Percentiles rank a stretch among this genome's conserved stretches.
These are phyloP conservation scores for Achaetomium macrosporum DNA, from an alignment of 2,329 filamentous ascomycete species.

Conservation along the genomic window DNA sequence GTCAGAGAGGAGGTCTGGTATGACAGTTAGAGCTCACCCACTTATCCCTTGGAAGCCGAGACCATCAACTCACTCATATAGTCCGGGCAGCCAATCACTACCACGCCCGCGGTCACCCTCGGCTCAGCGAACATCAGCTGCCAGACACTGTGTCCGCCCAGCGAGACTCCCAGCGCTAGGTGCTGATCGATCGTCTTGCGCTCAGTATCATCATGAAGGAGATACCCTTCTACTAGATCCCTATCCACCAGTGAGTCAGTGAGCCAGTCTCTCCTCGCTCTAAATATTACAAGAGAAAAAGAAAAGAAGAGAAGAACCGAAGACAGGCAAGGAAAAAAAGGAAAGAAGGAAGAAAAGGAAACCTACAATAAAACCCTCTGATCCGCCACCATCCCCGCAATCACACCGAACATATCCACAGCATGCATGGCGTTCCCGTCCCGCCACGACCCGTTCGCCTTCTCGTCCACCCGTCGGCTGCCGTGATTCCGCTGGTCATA, in stretches of 20 bases:
- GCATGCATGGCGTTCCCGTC: constrained; percentile 75
- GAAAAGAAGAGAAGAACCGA: neutral
- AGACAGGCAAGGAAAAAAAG: neutral
- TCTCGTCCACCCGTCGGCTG: constrained; percentile 56
- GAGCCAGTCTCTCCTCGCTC: neutral
- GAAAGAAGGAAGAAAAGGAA: neutral
- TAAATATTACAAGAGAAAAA: neutral
- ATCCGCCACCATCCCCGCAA: constrained; percentile 69
- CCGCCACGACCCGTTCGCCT: constrained; percentile 73
- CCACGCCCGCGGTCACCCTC: constrained; percentile 69
- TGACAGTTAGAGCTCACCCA: neutral
- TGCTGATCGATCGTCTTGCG: constrained; percentile 51
- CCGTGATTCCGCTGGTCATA: constrained; percentile 97
- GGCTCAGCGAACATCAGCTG: constrained; percentile 73
- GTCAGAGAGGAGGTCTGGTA: constrained; percentile 61
- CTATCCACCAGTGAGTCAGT: constrained; percentile 8
- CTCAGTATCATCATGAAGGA: constrained; percentile 47
- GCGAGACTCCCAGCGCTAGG: constrained; percentile 72
- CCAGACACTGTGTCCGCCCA: constrained; percentile 88
- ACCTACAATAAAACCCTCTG: constrained; percentile 59
- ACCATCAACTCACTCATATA: constrained; percentile 58
- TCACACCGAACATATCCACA: constrained; percentile 82
- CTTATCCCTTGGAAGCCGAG: neutral
- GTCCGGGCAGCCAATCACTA: constrained; percentile 86
- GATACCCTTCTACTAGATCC: constrained; percentile 68